These are phyloP conservation scores for Clarireedia homoeocarpa DNA, from an alignment of 2,329 filamentous ascomycete genomes.

Conservation along the genomic window DNA sequence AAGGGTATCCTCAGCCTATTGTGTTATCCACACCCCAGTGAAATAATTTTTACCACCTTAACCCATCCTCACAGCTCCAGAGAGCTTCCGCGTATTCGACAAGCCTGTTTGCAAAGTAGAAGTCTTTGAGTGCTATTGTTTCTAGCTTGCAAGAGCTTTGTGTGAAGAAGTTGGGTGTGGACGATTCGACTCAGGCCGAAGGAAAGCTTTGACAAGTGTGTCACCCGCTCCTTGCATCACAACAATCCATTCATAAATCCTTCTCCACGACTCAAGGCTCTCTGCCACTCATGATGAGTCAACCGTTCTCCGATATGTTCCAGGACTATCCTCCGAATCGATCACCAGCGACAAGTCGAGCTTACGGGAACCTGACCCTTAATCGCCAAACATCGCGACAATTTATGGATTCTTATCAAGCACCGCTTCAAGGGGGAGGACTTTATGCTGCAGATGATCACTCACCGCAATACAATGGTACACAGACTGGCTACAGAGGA, in stretches of 20 bases:
- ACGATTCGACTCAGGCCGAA: conserved; percentile 8
- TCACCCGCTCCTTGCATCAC: conserved; percentile 29
- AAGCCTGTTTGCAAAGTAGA: not conserved
- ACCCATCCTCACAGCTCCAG: not conserved
- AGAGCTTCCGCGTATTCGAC: not conserved
- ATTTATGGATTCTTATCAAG: conserved; percentile 59
- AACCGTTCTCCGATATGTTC: conserved; percentile 60
- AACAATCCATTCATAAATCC: conserved; percentile 15
- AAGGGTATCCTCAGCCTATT: not conserved
- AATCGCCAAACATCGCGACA: conserved; percentile 69
- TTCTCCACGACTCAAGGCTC: conserved; percentile 2
- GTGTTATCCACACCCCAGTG: not conserved
- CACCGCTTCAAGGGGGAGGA: conserved; percentile 36
- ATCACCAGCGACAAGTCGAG: conserved; percentile 66
- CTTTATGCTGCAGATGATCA: conserved; percentile 66
- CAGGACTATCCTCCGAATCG: conserved; percentile 64
- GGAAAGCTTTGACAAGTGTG: conserved; percentile 23
- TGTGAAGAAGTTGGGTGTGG: conserved; percentile 19
- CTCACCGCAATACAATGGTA: conserved; percentile 44
- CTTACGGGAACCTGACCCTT: conserved; percentile 52
- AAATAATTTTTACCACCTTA: not conserved
- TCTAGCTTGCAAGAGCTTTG: conserved; percentile 14
- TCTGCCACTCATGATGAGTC: conserved; percentile 34
- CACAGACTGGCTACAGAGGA: conserved; percentile 21
- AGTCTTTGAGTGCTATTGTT: not conserved